phyloP scores from a whole-genome alignment of 2,329 filamentous ascomycete genomes.

The Akanthomyces dipterigenus region DNA sequence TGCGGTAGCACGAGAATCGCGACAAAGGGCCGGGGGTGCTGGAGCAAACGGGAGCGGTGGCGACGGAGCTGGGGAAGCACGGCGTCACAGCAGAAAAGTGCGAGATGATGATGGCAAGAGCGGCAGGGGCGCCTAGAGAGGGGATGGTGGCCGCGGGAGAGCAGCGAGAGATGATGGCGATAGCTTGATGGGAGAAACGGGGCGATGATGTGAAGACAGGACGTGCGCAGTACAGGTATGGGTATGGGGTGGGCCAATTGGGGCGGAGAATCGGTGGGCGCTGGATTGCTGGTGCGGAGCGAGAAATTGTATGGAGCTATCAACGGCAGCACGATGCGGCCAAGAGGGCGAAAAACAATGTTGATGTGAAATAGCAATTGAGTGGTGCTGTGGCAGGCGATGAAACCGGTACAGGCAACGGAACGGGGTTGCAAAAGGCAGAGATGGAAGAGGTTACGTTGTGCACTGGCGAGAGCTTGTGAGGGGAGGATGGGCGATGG shows the following conservation, averaged over 20 bases:
- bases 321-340: neutral
- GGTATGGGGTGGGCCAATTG: conserved; percentile 10
- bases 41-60: conserved; percentile 3
- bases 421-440: neutral
- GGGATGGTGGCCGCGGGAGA: neutral
- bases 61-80: conserved; percentile 7
- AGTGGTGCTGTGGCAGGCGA: neutral
- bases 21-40: neutral
- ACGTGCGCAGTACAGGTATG: neutral
- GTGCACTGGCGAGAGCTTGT: neutral
- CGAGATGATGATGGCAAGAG: neutral
- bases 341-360: neutral
- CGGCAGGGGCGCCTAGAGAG: neutral
- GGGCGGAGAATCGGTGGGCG: conserved; percentile 8
- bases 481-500: neutral
- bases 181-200: neutral
- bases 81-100: neutral
- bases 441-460: neutral
- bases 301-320: neutral
- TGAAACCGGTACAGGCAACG: neutral
- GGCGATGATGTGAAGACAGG: conserved; percentile 3
- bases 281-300: conserved; percentile 4
- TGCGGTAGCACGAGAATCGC: conserved; percentile 1
- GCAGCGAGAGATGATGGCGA: neutral
- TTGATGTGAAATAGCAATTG: neutral